Percentiles rank a stretch among this genome's conserved stretches.
These are phyloP conservation scores for Solanum hybrid DNA, from an alignment of 305 asterid genomes.

Conservation along the genomic window DNA sequence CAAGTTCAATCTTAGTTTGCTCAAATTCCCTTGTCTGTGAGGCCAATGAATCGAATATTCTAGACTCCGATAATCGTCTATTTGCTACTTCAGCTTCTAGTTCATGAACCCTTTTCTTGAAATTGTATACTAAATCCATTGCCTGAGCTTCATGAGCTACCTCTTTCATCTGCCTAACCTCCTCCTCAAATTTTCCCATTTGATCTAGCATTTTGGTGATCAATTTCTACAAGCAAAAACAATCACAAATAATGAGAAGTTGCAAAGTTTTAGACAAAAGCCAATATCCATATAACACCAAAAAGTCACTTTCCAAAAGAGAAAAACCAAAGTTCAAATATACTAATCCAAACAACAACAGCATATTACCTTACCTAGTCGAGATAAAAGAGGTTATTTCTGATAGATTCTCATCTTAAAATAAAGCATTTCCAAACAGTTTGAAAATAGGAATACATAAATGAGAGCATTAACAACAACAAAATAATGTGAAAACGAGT, in stretches of 20 bases:
- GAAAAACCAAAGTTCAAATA: not conserved
- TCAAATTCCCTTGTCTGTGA: slow-evolving; percentile 31
- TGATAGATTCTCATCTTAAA: too few species aligned
- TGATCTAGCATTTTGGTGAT: slow-evolving; percentile 38
- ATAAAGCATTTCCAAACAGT: not conserved
- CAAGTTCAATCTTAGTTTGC: slow-evolving; percentile 32
- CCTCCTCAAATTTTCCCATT: slow-evolving; percentile 43
- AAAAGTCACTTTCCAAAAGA: not conserved
- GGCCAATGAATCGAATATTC: slow-evolving; percentile 26
- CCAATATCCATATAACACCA: not conserved
- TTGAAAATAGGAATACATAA: not conserved
- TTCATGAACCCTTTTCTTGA: slow-evolving; percentile 29
- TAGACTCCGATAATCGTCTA: slow-evolving; percentile 27
- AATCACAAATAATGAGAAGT: not conserved
- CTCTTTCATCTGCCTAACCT: slow-evolving; percentile 3
- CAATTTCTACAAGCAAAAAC: slow-evolving; percentile 18
- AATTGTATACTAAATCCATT: slow-evolving; percentile 5
- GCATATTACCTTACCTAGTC: not conserved
- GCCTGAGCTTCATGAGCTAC: slow-evolving; percentile 2
- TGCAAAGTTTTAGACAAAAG: not conserved
- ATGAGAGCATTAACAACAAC: not conserved
- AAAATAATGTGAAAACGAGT: not conserved
- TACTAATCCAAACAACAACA: not conserved
- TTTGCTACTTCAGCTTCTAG: slow-evolving; percentile 38
- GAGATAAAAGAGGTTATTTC: not conserved